Percentiles rank a stretch among this genome's conserved stretches.
Conservation (phyloP, 2,329 filamentous ascomycete species). For the Alternaria angustiovoidea region DNA sequence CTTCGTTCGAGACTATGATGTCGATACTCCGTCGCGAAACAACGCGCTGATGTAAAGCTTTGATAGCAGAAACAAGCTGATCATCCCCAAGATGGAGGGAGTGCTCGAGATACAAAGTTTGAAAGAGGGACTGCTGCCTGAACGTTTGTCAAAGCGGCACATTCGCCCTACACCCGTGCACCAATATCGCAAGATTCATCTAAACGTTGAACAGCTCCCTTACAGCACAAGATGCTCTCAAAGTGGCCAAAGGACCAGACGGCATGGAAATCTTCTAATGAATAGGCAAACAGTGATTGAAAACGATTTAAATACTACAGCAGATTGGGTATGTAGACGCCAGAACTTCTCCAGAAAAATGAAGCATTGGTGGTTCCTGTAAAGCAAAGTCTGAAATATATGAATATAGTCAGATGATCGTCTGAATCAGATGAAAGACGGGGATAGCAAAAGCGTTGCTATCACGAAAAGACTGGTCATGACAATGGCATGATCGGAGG, state of each 20-base stretch:
- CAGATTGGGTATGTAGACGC: slow-evolving; percentile 1
- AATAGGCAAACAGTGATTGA: not conserved
- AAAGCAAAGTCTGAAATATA: not conserved
- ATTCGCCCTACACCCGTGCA: no score
- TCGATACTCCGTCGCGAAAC: no score
- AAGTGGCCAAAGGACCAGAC: not conserved
- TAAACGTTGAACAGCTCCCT: no score
- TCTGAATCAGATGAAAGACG: not conserved
- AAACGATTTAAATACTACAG: not conserved
- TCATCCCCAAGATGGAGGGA: no score
- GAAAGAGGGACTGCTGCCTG: no score
- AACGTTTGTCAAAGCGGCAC: no score
- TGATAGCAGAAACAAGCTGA: no score
- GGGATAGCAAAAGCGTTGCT: not conserved
- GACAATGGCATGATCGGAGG: slow-evolving; percentile 32
- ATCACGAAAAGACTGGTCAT: not conserved
- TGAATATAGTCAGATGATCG: not conserved
- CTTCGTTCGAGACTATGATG: no score
- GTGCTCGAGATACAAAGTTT: no score
- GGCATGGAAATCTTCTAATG: not conserved
- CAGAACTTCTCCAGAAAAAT: not conserved
- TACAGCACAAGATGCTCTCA: not conserved
- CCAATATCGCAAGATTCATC: no score
- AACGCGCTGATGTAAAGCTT: no score
- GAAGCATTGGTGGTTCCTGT: not conserved